Base-by-base conservation (phyloP, 139 green algal genomes). In the Asterochloris sp. region DNA sequence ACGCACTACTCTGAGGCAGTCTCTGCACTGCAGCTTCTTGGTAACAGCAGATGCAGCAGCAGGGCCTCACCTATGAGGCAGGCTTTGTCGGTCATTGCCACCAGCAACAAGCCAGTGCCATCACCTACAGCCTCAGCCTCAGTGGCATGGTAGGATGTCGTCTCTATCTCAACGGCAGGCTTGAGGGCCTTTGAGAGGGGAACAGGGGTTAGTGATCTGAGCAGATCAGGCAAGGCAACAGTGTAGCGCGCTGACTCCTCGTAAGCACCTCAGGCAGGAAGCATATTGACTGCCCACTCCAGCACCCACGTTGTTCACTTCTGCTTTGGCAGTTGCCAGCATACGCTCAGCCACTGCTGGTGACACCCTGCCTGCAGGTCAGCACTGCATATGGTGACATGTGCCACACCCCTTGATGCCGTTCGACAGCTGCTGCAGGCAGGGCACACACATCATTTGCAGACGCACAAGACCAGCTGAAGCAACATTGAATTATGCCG, bases 51-150 rank as follows among this genome's bases (percentile, higher is more conserved):
- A 54, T 54, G 38, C 38, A 54, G 38, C 38, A 54, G 38, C 38
- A 54, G 38, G 38, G 4, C 38, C 38, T 54, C 38, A 54, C 38
- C 92, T 19, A 94, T 68, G 29, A 93, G 26, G 76, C 89, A 93
- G 47, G 90, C 89, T 0, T 82, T 88, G 79, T 69, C 83, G 28
- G 89, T 93, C 12, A 83, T 62, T 0, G 91, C 92, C 1, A 92
- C 82, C 29, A 95, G 0, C 23, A 94, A 66, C 11, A 94, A 61
- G 19, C 89, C 89, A n/a, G 85, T 87, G 62, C 91, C 91, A 75
- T 94, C 86, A 10, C 89, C 91, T 29, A 86, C 21, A 1, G 89
- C 89, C 12, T 28, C 71, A 15, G 83, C 83, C 12, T 81, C 13
- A 0, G 84, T 67, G 79, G 88, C 85, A 10, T 79, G 69, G 77